phyloP scores from a whole-genome alignment of 2,329 filamentous ascomycete species.

The Cryphonectria naterciae region DNA sequence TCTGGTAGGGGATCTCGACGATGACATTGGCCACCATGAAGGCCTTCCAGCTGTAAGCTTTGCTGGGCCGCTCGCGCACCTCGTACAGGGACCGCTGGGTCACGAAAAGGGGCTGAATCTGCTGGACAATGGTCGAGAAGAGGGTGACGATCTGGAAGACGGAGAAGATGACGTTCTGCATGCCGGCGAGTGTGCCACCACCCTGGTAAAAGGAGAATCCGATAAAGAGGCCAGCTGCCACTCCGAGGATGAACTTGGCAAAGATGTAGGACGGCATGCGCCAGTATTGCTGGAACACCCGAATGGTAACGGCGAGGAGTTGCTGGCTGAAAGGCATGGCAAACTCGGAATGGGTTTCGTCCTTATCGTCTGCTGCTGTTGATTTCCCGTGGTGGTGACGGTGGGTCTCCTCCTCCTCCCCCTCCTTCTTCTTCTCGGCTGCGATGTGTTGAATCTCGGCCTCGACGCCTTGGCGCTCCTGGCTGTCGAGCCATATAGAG shows the following conservation, averaged over 20 bases:
- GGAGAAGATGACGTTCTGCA: slow-evolving; percentile 74
- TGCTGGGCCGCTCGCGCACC: slow-evolving; percentile 74
- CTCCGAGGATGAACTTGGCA: slow-evolving; percentile 66
- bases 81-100: slow-evolving; percentile 76
- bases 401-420: too few relatives aligned
- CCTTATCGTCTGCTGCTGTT: slow-evolving; percentile 18
- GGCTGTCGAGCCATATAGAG: slow-evolving; percentile 62
- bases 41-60: slow-evolving; percentile 75
- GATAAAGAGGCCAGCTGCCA: slow-evolving; percentile 69
- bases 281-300: slow-evolving; percentile 85
- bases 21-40: slow-evolving; percentile 74
- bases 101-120: slow-evolving; percentile 78
- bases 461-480: slow-evolving; percentile 55
- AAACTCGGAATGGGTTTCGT: slow-evolving; percentile 63
- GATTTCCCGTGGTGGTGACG: too few relatives aligned
- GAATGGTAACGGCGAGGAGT: slow-evolving; percentile 64
- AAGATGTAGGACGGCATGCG: slow-evolving; percentile 78
- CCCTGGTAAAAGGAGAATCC: slow-evolving; percentile 71
- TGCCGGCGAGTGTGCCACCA: slow-evolving; percentile 63
- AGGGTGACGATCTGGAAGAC: slow-evolving; percentile 79
- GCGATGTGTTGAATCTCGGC: slow-evolving; percentile 68
- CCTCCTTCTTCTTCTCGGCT: slow-evolving; percentile 43
- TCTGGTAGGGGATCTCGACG: slow-evolving; percentile 74
- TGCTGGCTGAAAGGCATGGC: slow-evolving; percentile 75
- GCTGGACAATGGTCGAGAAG: slow-evolving; percentile 71